These are phyloP conservation scores for Yamadazyma philogaea DNA, from an alignment of 805 yeast species.

Conservation along the genomic window DNA sequence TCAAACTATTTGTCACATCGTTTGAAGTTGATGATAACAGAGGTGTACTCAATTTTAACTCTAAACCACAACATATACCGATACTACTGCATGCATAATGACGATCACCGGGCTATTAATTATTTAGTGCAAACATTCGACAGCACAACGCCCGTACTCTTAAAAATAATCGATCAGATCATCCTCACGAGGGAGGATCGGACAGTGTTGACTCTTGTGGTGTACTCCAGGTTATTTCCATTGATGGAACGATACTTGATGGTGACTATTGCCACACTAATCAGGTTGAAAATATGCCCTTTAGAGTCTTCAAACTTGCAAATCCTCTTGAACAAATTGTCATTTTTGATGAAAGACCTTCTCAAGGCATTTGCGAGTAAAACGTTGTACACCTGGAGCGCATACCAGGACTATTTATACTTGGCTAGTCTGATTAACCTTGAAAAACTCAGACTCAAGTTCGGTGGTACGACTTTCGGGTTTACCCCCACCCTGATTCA, in stretches of 20 bases:
- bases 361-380: neutral
- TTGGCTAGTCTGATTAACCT: neutral
- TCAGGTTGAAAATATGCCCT: neutral
- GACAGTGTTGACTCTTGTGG: neutral
- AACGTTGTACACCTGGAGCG: neutral
- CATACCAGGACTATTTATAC: neutral
- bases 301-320: conserved; percentile 1
- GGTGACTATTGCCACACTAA: neutral
- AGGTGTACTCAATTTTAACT: neutral
- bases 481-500: neutral
- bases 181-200: neutral
- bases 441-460: neutral
- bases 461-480: neutral
- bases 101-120: neutral
- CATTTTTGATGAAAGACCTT: neutral
- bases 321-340: neutral
- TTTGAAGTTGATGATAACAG: conserved; percentile 1
- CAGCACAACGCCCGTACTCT: neutral
- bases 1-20: conserved; percentile 1
- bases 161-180: neutral
- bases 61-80: neutral
- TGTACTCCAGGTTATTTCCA: neutral
- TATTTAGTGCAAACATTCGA: neutral
- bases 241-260: conserved; percentile 1
- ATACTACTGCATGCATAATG: neutral